These are phyloP conservation scores for Austroboletus eburneus DNA, from an alignment of 768 basidiomycete species.

Conservation along the genomic window DNA sequence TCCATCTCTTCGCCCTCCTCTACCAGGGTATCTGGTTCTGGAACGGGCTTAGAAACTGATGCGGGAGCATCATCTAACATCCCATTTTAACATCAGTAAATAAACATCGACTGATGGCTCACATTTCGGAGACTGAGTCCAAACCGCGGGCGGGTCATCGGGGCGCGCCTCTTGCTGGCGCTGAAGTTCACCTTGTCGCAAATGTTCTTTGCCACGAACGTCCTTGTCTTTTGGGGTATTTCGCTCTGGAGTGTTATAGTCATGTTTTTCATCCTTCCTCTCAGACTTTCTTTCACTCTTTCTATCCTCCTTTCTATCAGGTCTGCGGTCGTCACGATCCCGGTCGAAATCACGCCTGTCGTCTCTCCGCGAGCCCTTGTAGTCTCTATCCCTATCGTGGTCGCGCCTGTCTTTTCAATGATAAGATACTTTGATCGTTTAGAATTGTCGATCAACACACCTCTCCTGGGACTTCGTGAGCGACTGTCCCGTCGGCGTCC, in stretches of 20 bases:
- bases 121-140: slow-evolving; percentile 13
- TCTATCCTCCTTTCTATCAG: slow-evolving; percentile 31
- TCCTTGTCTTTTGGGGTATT: slow-evolving; percentile 30
- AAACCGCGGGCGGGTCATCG: slow-evolving; percentile 11
- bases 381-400: slow-evolving; percentile 36
- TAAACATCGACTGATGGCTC: no score
- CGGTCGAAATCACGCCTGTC: slow-evolving; percentile 30
- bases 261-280: slow-evolving; percentile 37
- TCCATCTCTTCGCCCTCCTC: slow-evolving; percentile 52
- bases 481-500: slow-evolving; percentile 39
- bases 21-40: slow-evolving; percentile 40
- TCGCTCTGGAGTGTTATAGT: slow-evolving; percentile 37
- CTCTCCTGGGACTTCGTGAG: slow-evolving; percentile 35
- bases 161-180: slow-evolving; percentile 16
- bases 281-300: slow-evolving; percentile 29
- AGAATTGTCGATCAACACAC: slow-evolving; percentile 12
- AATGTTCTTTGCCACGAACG: slow-evolving; percentile 19
- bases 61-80: slow-evolving; percentile 8
- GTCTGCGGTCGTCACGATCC: slow-evolving; percentile 29
- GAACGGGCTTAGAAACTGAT: slow-evolving; percentile 28
- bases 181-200: slow-evolving; percentile 22
- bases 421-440: neutral
- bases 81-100: neutral
- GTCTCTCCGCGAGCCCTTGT: slow-evolving; percentile 32
- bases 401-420: slow-evolving; percentile 33